Evolutionary conservation across 352 stramenopile species (phyloP).

Genomic region (Phytopythium oedochilum): DNA sequence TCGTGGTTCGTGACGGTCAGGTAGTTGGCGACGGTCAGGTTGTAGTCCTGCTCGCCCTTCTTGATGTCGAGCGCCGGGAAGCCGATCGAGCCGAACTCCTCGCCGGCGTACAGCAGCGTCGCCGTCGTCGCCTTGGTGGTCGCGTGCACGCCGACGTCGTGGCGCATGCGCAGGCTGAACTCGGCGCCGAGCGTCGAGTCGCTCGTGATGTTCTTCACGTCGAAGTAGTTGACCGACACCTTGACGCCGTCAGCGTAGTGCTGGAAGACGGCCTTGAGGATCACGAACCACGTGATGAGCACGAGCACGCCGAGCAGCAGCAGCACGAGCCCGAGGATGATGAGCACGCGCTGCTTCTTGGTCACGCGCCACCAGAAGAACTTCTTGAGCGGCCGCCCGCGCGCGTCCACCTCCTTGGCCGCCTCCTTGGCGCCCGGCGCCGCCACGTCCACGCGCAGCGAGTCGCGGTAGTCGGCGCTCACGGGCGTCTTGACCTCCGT

Average conservation of each 20-base stretch:
- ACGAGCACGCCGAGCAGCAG: slow-evolving; percentile 38
- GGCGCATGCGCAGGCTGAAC: slow-evolving; percentile 46
- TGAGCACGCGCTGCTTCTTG: slow-evolving; percentile 41
- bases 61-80: slow-evolving; percentile 49
- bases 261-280: slow-evolving; percentile 57
- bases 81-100: slow-evolving; percentile 37
- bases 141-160: slow-evolving; percentile 35
- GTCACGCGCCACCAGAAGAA: slow-evolving; percentile 55
- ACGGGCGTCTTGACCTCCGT: slow-evolving; percentile 1
- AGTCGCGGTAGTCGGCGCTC: slow-evolving; percentile 4
- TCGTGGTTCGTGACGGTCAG: slow-evolving; percentile 31
- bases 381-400: slow-evolving; percentile 19
- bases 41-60: slow-evolving; percentile 42
- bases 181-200: slow-evolving; percentile 36
- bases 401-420: slow-evolving; percentile 28
- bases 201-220: slow-evolving; percentile 39
- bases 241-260: slow-evolving; percentile 50
- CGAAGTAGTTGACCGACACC: slow-evolving; percentile 60
- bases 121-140: slow-evolving; percentile 48
- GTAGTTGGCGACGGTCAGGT: slow-evolving; percentile 36
- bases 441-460: slow-evolving; percentile 3
- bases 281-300: slow-evolving; percentile 58
- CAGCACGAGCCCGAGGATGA: slow-evolving; percentile 36
- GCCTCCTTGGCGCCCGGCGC: slow-evolving; percentile 17
- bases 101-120: slow-evolving; percentile 34